Evolutionary conservation across 495 filamentous ascomycete genomes (phyloP).

Genomic region (Trichocladium uniseriatum): DNA sequence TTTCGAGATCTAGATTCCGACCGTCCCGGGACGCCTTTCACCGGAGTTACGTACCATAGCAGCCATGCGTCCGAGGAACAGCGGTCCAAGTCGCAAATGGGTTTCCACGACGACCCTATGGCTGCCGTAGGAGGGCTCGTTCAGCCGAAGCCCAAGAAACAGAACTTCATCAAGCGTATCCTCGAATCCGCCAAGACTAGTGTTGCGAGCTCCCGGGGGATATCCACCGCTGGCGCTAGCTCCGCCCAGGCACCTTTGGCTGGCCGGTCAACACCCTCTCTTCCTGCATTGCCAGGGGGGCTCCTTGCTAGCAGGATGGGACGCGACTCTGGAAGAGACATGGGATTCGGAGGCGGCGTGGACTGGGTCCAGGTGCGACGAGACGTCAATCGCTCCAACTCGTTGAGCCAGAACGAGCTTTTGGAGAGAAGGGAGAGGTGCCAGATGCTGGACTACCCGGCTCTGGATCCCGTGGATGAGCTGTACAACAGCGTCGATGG

Average conservation of each 20-base stretch:
- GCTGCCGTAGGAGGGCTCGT: conserved; percentile 47
- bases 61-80: conserved; percentile 61
- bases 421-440: conserved; percentile 82
- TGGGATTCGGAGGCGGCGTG: conserved; percentile 53
- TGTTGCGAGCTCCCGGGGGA: conserved; percentile 80
- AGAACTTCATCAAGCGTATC: conserved; percentile 93
- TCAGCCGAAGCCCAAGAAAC: conserved; percentile 84
- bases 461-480: conserved; percentile 80
- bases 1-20: conserved; percentile 40
- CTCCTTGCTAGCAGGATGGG: conserved; percentile 38
- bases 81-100: conserved; percentile 40
- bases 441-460: conserved; percentile 86
- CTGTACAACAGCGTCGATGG: conserved; percentile 79
- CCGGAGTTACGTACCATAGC: conserved; percentile 72
- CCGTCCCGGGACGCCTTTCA: conserved; percentile 63
- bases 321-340: conserved; percentile 52
- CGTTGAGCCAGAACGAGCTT: conserved; percentile 78
- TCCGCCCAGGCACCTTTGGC: conserved; percentile 23
- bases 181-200: conserved; percentile 90
- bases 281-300: conserved; percentile 3
- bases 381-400: conserved; percentile 91
- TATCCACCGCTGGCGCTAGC: conserved; percentile 52
- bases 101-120: conserved; percentile 39
- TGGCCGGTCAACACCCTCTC: conserved; percentile 16
- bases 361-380: conserved; percentile 96